phyloP scores from a whole-genome alignment of 805 yeast species.

The Suhomyces pyralidae region DNA sequence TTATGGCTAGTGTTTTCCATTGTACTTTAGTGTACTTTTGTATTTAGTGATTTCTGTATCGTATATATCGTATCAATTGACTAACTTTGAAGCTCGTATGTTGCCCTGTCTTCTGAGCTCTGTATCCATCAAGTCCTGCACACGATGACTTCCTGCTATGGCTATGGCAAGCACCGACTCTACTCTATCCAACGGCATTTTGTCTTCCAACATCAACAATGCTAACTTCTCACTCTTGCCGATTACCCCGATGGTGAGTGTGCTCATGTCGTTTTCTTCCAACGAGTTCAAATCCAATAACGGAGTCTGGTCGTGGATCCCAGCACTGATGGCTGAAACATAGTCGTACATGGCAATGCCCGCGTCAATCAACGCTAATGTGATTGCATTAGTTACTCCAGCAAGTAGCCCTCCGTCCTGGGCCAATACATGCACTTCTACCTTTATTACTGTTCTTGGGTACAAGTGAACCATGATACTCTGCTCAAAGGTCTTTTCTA shows the following conservation, averaged over 20 bases:
- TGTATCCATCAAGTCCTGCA: constrained; percentile 81
- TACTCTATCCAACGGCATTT: constrained; percentile 76
- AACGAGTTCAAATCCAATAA: constrained; percentile 76
- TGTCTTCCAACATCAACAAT: constrained; percentile 73
- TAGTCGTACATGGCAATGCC: constrained; percentile 94
- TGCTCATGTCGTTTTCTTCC: constrained; percentile 83
- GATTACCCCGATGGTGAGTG: constrained; percentile 76
- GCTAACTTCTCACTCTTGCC: constrained; percentile 82
- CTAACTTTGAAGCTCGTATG: constrained; percentile 47
- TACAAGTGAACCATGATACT: constrained; percentile 71
- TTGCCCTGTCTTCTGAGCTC: constrained; percentile 77
- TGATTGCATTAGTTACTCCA: constrained; percentile 76
- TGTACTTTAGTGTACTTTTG: too few relatives aligned
- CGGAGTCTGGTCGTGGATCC: constrained; percentile 71
- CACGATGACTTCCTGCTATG: constrained; percentile 79
- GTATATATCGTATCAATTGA: constrained; percentile 3
- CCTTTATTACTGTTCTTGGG: constrained; percentile 78
- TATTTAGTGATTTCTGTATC: neutral
- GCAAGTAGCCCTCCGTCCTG: constrained; percentile 90
- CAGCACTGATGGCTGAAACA: constrained; percentile 76
- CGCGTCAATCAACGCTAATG: constrained; percentile 89
- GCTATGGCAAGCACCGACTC: constrained; percentile 78
- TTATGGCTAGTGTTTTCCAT: neutral
- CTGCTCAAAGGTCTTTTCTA: constrained; percentile 69
- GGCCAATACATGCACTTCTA: constrained; percentile 72